A percentile compares a stretch with the other conserved stretches of the same genome.
These are phyloP conservation scores for Termitomyces sp. DNA, from an alignment of 768 basidiomycete genomes.

Conservation along the genomic window DNA sequence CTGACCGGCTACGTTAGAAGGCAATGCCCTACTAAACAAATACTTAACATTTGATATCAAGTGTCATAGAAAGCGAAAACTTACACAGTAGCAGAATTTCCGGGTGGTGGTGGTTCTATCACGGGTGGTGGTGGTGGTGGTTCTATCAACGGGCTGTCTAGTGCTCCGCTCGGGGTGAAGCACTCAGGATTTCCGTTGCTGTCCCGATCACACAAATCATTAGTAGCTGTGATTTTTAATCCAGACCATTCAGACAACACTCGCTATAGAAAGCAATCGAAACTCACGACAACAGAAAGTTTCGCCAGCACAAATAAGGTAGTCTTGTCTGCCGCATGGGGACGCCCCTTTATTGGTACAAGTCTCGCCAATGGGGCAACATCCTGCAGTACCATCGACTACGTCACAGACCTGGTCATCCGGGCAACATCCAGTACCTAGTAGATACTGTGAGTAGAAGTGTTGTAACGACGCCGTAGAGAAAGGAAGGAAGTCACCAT, in stretches of 20 bases:
- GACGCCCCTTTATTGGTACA: neutral
- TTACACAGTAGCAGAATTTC: neutral
- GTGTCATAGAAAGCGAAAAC: neutral
- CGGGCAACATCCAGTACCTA: neutral
- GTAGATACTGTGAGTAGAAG: neutral
- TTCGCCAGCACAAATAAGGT: neutral
- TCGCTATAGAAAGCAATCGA: neutral
- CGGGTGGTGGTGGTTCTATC: no score
- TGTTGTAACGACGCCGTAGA: neutral
- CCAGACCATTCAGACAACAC: neutral
- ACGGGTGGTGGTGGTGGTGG: no score
- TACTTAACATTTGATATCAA: neutral
- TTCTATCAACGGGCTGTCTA: neutral
- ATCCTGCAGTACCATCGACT: neutral
- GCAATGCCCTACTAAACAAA: no score
- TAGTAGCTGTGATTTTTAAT: neutral
- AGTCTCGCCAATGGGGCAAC: neutral
- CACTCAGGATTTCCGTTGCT: neutral
- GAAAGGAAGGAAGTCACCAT: conserved; percentile 4
- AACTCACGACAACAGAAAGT: conserved; percentile 1
- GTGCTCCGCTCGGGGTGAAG: neutral
- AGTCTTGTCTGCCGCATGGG: neutral
- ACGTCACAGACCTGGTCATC: neutral
- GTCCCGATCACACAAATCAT: neutral
- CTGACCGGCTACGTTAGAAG: no score